Conservation (phyloP, 306 rosid genomes). For the Trichosanthes truncata region DNA sequence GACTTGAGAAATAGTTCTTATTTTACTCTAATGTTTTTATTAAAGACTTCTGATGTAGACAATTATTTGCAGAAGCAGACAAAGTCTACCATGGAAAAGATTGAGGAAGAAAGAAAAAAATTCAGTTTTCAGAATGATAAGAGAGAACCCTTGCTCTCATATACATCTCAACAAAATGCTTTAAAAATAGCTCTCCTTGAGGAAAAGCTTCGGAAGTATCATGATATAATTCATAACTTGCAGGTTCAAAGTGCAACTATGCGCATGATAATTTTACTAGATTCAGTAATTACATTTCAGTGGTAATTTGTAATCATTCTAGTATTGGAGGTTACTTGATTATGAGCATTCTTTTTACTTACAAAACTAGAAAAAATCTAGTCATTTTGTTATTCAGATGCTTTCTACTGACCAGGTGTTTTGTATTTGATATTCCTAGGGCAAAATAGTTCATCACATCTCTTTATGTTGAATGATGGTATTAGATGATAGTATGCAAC, state of each 20-base stretch:
- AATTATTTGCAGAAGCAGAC: conserved; percentile 48
- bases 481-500: not conserved
- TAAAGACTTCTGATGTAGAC: conserved; percentile 23
- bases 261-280: conserved; percentile 39
- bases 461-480: conserved; percentile 1
- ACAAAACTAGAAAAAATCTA: not conserved
- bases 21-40: conserved; percentile 6
- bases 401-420: not conserved
- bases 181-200: conserved; percentile 35
- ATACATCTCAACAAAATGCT: conserved; percentile 29
- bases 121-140: conserved; percentile 17
- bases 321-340: not conserved
- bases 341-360: not conserved
- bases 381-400: not conserved
- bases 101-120: conserved; percentile 37
- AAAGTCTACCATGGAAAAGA: conserved; percentile 38
- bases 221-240: conserved; percentile 52
- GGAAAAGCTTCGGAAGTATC: conserved; percentile 59
- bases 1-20: not conserved
- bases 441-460: not conserved
- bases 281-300: not conserved
- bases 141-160: conserved; percentile 31
- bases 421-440: not conserved
- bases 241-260: conserved; percentile 54
- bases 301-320: not conserved